Base-by-base conservation (phyloP, 2,329 filamentous ascomycete species). In the Fusarium euwallaceae region DNA sequence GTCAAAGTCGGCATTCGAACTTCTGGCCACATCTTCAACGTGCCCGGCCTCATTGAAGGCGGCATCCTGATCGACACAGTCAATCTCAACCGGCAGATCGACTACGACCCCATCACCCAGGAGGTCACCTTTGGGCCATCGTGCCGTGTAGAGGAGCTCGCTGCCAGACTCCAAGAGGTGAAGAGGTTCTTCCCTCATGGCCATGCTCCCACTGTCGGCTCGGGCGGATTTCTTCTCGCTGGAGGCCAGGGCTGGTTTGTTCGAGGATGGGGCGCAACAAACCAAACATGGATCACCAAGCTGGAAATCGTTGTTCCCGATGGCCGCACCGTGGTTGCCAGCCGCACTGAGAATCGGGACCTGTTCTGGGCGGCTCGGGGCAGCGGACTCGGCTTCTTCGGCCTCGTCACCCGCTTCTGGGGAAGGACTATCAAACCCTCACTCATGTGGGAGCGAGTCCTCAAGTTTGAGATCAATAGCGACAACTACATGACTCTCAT, bases 401-500 rank as follows among this genome's bases (percentile, higher is more conserved):
- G 61, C 12, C 60, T 69, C 53, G 37, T 69, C 10, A 69, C 66
- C 4, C 61, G 62, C 5, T 66, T 69, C 55, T 69, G 66, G 66
- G 62, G 66, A 17, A 60, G 66, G 27, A 69, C 66, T 4, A 69
- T 69, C 45, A 66, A 69, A 48, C 32, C 61, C 2, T 69, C 62
- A 22, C 45, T 66, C 29, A 66, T 66, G 66, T 69, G 67, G 62
- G 62, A 69, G 56, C 45, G 62, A 60, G 61, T 61, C 17, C 63
- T 69, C 34, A 69, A 69, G 34, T 69, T 69, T n/a, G 62, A 66
- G 17, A 69, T 69, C 32, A 66, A 69, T 29, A 69, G 56, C 37
- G 67, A 66, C n/a, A 69, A 66, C 29, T 69, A 69, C 67, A 66
- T 66, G 67, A 24, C 62, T 4, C 62, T 69, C 12, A 69, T 69